Evolutionary conservation across 768 basidiomycete genomes (phyloP), one percentile per base, ranked within the genome.

Genomic region (Austroboletus eburneus): DNA sequence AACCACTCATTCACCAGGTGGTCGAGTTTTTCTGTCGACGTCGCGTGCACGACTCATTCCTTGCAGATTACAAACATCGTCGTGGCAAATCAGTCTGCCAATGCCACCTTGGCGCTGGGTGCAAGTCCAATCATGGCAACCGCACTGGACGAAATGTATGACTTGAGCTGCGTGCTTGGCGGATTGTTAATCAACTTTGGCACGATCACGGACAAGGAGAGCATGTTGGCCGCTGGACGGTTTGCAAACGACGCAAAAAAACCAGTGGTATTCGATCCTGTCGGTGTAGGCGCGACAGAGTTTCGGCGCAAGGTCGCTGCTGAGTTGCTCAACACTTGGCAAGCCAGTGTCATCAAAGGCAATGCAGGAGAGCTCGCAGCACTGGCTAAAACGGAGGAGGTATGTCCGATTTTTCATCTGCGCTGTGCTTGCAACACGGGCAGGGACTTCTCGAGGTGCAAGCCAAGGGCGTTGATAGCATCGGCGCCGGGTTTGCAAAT

Each of bases 61-160:
- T 24, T 18, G 5, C 45, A 93, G 90, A 92, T 95, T 49, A 94
- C 92, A 4, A 91, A 95, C 58, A 82, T 74, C 17, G 92, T 96
- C 14, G 91, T 91, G 24, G 80, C 83, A 17, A 93, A 83, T 17
- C 92, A 94, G 69, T 89, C 86, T 5, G 91, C 92, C 18, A 96
- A 95, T 60, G 77, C 87, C 2, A 95, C 92, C 2, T 75, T 97
- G 6, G 90, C 91, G 0, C 58, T 96, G 4, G 87, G 88, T 16
- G 91, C 83, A 13, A 92, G 89, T 49, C 94, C 94, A 0, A 93
- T 97, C 61, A 97, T 97, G 94, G 88, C 93, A 3, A 85, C 87
- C 17, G 81, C 85, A 20, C 76, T 84, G 1, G 72, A 77, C 48
- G 94, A 97, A 62, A 91, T 92, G 76, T 75, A 79, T 22, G 88